Evolutionary conservation across 2,329 filamentous ascomycete genomes (phyloP), one percentile per base, ranked within the genome.

Genomic region (Fusarium nurragi): DNA sequence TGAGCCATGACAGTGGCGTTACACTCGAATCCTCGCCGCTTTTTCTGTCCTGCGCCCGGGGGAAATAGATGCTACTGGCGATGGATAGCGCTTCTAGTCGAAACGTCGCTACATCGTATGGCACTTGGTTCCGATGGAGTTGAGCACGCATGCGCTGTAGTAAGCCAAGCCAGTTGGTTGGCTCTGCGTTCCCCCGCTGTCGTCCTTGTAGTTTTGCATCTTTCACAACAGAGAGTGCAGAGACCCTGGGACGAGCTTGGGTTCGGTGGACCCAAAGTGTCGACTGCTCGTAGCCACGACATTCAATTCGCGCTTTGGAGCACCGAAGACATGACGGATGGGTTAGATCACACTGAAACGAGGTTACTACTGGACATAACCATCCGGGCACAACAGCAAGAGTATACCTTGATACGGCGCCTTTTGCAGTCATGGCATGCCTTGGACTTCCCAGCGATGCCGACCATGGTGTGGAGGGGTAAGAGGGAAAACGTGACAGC

Each of bases 351-450:
- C 57, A 60, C 57, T 60, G 3, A 2, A 7, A 6, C 4, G 1
- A 1, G 0, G 1, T 52, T 21, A 54, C 2, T 19, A 3, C 14
- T 38, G 4, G 4, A 14, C 14, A n/a, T 1, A 13, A 10, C 21
- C 7, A 2, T 12, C 0, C 3, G 3, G 3, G 3, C 4, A 19
- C 1, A 2, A n/a, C n/a, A 0, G n/a, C 6, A 1, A 6, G 13
- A 28, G 0, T 7, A 11, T 23, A 60, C 57, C 57, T 60, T 60
- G 21, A 60, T 11, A n/a, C 57, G 57, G 13, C 57, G 57, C n/a
- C 55, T 30, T 23, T 25, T 60, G 11, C 57, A 60, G 8, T 54
- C 47, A 12, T 34, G 23, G 1, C 57, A 60, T 16, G 57, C 55
- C 4, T 54, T 60, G 19, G 57, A 60, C 19, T 40, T 54, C 1